Base-by-base conservation (phyloP, 2,329 filamentous ascomycete species). In the Pyricularia grisea region DNA sequence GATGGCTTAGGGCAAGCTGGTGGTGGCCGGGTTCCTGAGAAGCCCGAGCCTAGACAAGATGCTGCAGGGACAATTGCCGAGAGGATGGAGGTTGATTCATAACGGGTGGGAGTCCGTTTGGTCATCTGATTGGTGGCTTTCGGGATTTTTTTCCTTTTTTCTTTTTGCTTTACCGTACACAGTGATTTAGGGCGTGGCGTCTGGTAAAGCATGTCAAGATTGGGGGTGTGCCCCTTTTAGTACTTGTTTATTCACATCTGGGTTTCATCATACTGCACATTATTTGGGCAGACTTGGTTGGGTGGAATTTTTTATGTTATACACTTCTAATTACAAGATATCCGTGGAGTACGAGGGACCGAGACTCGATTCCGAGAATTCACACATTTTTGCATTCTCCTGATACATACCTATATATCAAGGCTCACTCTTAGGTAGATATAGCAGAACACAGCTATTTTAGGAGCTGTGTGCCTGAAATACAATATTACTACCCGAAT, bases 61-160 rank as follows among this genome's bases (percentile, higher is more conserved):
- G 68, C 68, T n/a, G 67, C 67, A 3, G 68, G 61, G 33, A 20
- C 67, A n/a, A 12, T 63, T 28, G 66, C 30, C 25, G 67, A 71
- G 17, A 69, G 33, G 60, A 71, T 71, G 70, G 70, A 71, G 7
- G 68, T 69, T 58, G 70, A 70, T 61, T 31, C 67, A 4, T 70
- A 36, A 66, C 28, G 23, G n/a, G 50, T 17, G 17, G 23, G 12
- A 31, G n/a, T 23, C 3, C 36, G 11, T 36, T 36, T 61, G n/a
- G 23, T 28, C 11, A 25, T 61, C 1, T 2, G 4, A 17, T 20
- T 12, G 10, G 4, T 0, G 25, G 6, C 2, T 63, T 63, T 3
- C 3, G 1, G 14, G 20, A 5, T n/a, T 27, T 60, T 60, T 60
- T 25, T 60, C 4, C 20, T 50, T 20, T n/a, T 55, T 55, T 55